Percentiles rank a stretch among this genome's conserved stretches.
These are phyloP conservation scores for Pneumocystis wakefieldiae DNA, from an alignment of 1,139 yeast species.

Conservation along the genomic window DNA sequence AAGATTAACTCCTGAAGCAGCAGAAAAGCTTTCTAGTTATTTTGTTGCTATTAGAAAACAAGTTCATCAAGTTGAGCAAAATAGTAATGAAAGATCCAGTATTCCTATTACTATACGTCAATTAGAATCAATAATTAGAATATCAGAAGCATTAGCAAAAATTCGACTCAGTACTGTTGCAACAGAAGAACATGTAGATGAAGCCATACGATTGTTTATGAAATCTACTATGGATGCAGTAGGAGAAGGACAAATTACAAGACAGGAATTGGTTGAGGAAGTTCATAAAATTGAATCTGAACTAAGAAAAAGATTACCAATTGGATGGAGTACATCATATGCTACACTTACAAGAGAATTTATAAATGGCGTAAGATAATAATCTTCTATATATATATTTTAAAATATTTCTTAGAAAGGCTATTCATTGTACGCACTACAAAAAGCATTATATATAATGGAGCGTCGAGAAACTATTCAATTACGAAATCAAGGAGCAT, in stretches of 20 bases:
- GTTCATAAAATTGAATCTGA: constrained; percentile 70
- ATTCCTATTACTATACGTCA: constrained; percentile 97
- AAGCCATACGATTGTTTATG: constrained; percentile 82
- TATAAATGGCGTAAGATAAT: constrained; percentile 33
- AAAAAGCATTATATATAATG: constrained; percentile 63
- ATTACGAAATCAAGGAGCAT: constrained; percentile 77
- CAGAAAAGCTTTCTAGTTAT: constrained; percentile 83
- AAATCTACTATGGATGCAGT: constrained; percentile 99
- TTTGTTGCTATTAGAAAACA: constrained; percentile 81
- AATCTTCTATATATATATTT: constrained; percentile 4
- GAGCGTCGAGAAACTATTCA: constrained; percentile 80
- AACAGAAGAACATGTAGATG: constrained; percentile 78
- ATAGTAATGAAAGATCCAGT: constrained; percentile 77
- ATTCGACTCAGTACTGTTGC: constrained; percentile 72
- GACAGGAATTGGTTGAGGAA: constrained; percentile 45
- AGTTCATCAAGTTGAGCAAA: constrained; percentile 65
- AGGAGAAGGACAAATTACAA: constrained; percentile 53
- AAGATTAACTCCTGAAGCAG: constrained; percentile 72
- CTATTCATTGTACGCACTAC: constrained; percentile 59
- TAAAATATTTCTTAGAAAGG: constrained; percentile 26
- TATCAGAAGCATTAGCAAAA: constrained; percentile 87
- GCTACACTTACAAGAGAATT: constrained; percentile 72
- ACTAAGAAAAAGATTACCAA: constrained; percentile 77
- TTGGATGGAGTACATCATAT: constrained; percentile 92
- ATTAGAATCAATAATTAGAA: constrained; percentile 91